These are phyloP conservation scores for Flaveria brownii DNA, from an alignment of 129 eudicot species.

Conservation along the genomic window DNA sequence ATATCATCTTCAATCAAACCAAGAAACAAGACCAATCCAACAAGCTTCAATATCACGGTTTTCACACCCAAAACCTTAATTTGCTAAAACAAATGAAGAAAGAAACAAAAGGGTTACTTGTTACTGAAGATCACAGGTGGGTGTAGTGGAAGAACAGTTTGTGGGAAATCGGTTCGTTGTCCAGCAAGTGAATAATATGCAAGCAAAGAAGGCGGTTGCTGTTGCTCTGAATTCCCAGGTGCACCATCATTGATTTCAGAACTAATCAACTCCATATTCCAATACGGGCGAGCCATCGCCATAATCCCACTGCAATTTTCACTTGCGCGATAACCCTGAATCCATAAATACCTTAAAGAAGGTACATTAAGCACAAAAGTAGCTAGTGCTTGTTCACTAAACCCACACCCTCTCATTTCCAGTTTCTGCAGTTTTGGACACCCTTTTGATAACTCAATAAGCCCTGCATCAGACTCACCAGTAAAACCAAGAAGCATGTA, in stretches of 20 bases:
- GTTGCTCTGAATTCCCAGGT: conserved; percentile 11
- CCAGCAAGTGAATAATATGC: conserved; percentile 94
- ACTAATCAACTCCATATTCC: conserved; percentile 88
- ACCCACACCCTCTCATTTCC: conserved; percentile 72
- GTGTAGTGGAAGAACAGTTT: conserved; percentile 53
- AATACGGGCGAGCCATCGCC: conserved; percentile 75
- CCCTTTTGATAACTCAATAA: conserved; percentile 68
- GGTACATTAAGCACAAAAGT: conserved; percentile 46
- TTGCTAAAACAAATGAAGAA: conserved; percentile 19
- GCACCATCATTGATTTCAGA: conserved; percentile 25
- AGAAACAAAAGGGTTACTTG: conserved; percentile 19
- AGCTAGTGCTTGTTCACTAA: conserved; percentile 69
- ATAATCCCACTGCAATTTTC: conserved; percentile 43
- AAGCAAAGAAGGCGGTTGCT: conserved; percentile 70
- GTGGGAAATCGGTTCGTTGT: conserved; percentile 74
- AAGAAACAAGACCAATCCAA: conserved; percentile 27
- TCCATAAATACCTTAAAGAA: conserved; percentile 85
- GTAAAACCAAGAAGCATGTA: conserved; percentile 88
- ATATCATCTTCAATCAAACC: conserved; percentile 14
- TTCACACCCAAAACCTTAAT: not conserved
- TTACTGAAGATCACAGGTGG: conserved; percentile 34
- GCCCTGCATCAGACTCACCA: conserved; percentile 74
- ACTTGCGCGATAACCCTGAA: conserved; percentile 63
- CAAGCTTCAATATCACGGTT: not conserved
- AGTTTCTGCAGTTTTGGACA: conserved; percentile 75